A percentile compares a stretch with the other conserved stretches of the same genome.
Evolutionary conservation across 1,139 yeast genomes (phyloP).

Genomic region (Blastobotrys raffinosifermentans): DNA sequence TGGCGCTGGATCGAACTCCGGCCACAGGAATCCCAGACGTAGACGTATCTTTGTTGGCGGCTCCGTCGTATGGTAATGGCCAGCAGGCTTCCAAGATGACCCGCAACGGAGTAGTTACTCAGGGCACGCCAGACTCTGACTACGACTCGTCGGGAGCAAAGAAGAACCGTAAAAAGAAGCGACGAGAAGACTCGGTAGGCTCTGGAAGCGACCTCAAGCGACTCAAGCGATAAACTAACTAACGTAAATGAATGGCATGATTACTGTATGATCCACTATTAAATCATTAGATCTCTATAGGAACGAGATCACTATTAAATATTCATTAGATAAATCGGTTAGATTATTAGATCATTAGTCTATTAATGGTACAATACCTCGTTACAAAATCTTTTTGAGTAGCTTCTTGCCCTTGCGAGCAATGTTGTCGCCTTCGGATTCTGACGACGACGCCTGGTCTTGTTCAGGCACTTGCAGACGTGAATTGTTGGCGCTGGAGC

Average conservation of each 20-base stretch:
- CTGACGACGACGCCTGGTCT: background rate
- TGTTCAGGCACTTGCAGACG: too few species aligned
- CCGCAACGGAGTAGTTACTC: background rate
- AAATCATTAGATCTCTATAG: background rate
- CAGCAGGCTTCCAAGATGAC: background rate
- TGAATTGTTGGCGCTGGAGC: too few species aligned
- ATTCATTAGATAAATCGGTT: background rate
- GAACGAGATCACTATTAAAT: background rate
- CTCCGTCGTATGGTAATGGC: conserved; percentile 7
- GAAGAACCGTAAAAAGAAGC: conserved; percentile 1
- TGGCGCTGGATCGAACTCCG: conserved; percentile 63
- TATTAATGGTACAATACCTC: background rate
- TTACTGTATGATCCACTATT: background rate
- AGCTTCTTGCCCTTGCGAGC: background rate
- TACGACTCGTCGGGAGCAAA: background rate
- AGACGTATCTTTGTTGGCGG: conserved; percentile 56
- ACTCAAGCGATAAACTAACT: background rate
- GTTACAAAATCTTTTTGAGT: background rate
- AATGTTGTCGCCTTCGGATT: background rate
- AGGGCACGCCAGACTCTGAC: conserved; percentile 1
- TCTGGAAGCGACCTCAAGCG: background rate
- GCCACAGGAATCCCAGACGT: conserved; percentile 75
- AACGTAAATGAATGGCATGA: background rate
- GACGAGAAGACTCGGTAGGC: conserved; percentile 1
- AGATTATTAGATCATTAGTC: background rate